Evolutionary conservation across 257 asterid genomes (phyloP).

Genomic region (Forsythia viridissima): DNA sequence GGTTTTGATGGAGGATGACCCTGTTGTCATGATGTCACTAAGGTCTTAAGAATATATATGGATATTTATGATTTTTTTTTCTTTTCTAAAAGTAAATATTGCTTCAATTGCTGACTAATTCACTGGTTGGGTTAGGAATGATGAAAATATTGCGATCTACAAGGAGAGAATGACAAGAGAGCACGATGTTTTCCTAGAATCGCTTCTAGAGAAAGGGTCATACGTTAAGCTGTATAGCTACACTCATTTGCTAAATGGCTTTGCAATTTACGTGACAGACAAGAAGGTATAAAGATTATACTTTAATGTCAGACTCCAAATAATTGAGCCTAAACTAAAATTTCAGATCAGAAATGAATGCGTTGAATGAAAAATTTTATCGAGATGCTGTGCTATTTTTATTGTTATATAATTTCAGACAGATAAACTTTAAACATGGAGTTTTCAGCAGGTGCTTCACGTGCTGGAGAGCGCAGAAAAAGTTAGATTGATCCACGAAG

Average conservation of each 20-base stretch:
- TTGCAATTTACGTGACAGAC: constrained; percentile 46
- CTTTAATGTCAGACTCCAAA: no score
- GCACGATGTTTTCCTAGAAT: constrained; percentile 48
- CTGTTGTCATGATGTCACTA: constrained; percentile 32
- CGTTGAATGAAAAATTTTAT: not conserved
- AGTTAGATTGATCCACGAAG: constrained; percentile 55
- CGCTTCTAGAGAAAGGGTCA: constrained; percentile 38
- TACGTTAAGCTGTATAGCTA: constrained; percentile 64
- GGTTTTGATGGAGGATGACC: constrained; percentile 55
- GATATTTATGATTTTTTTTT: not conserved
- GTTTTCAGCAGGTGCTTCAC: constrained; percentile 41
- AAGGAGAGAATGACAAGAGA: constrained; percentile 28
- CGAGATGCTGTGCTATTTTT: not conserved
- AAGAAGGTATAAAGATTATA: constrained; percentile 30
- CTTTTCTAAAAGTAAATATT: not conserved
- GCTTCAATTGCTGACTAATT: not conserved
- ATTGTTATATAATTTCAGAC: not conserved
- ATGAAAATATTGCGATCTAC: constrained; percentile 23
- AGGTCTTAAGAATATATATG: constrained; percentile 23
- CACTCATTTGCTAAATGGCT: constrained; percentile 67
- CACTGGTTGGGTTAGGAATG: constrained; percentile 1
- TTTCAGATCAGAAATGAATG: no score
- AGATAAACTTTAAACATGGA: not conserved
- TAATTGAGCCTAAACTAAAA: no score
- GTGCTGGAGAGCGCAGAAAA: constrained; percentile 34